A percentile compares a stretch with the other conserved stretches of the same genome.
phyloP scores from a whole-genome alignment of 1,139 yeast genomes.

The Hyphopichia buzzinii region DNA sequence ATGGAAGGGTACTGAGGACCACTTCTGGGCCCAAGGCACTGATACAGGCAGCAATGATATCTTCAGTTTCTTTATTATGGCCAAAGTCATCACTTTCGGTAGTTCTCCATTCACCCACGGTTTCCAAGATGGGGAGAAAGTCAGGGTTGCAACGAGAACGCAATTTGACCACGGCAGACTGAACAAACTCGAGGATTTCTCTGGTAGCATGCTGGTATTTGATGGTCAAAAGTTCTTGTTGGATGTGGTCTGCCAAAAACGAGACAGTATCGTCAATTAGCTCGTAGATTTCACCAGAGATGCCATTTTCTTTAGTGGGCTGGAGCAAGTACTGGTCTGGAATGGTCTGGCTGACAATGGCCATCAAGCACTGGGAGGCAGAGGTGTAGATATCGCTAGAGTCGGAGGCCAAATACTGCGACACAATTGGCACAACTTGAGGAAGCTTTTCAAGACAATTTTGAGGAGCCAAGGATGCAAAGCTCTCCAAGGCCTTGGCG shows the following conservation, averaged over 20 bases:
- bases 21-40: constrained; percentile 82
- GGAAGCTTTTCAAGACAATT: constrained; percentile 58
- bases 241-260: constrained; percentile 48
- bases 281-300: constrained; percentile 49
- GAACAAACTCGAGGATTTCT: constrained; percentile 68
- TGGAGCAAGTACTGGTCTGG: constrained; percentile 56
- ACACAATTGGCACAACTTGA: constrained; percentile 53
- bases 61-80: constrained; percentile 75
- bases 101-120: constrained; percentile 85
- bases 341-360: constrained; percentile 64
- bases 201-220: constrained; percentile 76
- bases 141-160: constrained; percentile 72
- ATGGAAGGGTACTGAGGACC: constrained; percentile 71
- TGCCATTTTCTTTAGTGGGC: constrained; percentile 42
- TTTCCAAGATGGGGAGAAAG: constrained; percentile 60
- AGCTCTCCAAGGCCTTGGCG: constrained; percentile 80
- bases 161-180: constrained; percentile 63
- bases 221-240: constrained; percentile 62
- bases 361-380: constrained; percentile 84
- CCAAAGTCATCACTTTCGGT: constrained; percentile 70
- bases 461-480: constrained; percentile 57
- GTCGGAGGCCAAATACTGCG: constrained; percentile 66
- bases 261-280: constrained; percentile 52
- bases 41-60: constrained; percentile 75
- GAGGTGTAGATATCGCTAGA: constrained; percentile 65